Evolutionary conservation across 805 yeast genomes (phyloP), one percentile per base, ranked within the genome.

Genomic region (Saccharomyces paradoxus): DNA sequence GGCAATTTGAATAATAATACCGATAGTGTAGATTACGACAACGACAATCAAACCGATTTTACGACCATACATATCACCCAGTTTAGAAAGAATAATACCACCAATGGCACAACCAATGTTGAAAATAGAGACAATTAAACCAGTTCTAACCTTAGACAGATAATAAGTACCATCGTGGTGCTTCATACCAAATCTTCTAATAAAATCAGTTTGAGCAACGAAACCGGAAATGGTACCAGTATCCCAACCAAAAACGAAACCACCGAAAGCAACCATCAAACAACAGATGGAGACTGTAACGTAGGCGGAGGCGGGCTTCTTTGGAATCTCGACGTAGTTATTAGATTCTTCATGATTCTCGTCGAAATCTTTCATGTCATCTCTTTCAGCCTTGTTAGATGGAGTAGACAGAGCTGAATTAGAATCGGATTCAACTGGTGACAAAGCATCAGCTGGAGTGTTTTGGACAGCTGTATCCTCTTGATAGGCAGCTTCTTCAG

Each of bases 171-270:
- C 87, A 1, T 63, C 59, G 12, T 65, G 46, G 55, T 71, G 59
- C 4, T 60, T 22, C 60, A 76, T 73, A 67, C 89, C 89, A 60
- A 84, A 85, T 66, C 88, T 75, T 44, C 63, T 58, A 50, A 70
- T 64, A 71, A 78, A 84, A 63, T 84, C 86, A 21, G 79, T 62
- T 63, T 70, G 69, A 63, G 81, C 79, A 50, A 84, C 84, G 63
- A 85, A 83, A 60, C 89, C 89, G 31, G 87, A 81, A 70, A 85
- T 83, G 62, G 90, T 85, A 77, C 90, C 91, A 51, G 89, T 84
- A 74, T 85, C 91, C 80, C 86, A 85, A 60, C 90, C 90, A 64
- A 57, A 57, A 48, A 63, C 58, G 82, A 82, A 80, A 53, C 70
- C 70, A 60, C 70, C 70, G 37, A 66, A 66, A 21, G 70, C 67